A percentile compares a stretch with the other conserved stretches of the same genome.
Conservation (phyloP, 176 grass and related monocot species). For the Juncus effusus region DNA sequence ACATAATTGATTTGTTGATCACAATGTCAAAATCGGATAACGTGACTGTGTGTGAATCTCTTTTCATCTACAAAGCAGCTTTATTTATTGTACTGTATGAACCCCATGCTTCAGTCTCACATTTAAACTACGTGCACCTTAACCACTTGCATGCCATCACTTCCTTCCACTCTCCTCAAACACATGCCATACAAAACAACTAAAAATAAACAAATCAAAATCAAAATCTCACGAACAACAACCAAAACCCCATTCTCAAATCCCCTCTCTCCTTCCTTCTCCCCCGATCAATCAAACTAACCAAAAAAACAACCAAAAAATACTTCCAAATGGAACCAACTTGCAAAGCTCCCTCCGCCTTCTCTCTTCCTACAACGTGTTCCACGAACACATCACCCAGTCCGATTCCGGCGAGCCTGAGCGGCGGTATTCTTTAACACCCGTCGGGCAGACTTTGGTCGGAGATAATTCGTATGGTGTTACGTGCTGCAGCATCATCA, state of each 20-base stretch:
- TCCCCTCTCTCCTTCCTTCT: background rate
- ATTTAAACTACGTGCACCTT: no score
- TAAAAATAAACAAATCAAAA: background rate
- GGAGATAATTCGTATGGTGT: constrained; percentile 46
- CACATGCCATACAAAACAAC: background rate
- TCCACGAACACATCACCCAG: constrained; percentile 32
- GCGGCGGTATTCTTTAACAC: constrained; percentile 59
- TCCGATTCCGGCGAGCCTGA: background rate
- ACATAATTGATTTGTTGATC: no score
- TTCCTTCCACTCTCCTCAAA: background rate
- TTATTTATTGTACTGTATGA: no score
- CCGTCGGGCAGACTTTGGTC: constrained; percentile 56
- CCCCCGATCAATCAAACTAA: background rate
- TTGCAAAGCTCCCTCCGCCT: constrained; percentile 71
- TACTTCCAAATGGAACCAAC: background rate
- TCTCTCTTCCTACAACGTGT: constrained; percentile 56
- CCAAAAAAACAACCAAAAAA: background rate
- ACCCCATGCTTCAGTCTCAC: no score
- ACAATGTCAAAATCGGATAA: no score
- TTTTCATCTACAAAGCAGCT: no score
- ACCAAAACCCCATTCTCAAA: background rate
- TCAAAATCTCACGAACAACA: background rate
- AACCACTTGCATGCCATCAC: background rate
- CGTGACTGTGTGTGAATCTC: no score
- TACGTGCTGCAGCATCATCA: constrained; percentile 94